These are phyloP conservation scores for Paramyrothecium sp. DNA, from an alignment of 2,329 filamentous ascomycete genomes.

Conservation along the genomic window DNA sequence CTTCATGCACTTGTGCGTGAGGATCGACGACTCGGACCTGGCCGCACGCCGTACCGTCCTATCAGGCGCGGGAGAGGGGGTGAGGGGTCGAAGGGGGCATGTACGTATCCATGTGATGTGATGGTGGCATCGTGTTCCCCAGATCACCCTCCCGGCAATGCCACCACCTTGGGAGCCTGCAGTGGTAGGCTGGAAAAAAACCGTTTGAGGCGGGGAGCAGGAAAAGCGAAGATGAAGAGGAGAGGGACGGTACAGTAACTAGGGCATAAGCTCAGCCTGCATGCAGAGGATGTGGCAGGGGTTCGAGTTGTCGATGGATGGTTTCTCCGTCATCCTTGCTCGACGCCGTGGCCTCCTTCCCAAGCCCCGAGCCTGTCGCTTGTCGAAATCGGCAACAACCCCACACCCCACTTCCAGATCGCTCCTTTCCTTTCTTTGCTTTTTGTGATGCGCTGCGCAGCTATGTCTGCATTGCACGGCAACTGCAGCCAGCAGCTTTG, in stretches of 20 bases:
- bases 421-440: background rate
- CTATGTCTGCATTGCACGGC: background rate
- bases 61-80: background rate
- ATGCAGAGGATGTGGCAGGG: too few species aligned
- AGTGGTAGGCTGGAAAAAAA: background rate
- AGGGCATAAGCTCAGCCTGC: too few species aligned
- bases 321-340: background rate
- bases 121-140: background rate
- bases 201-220: background rate
- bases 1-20: background rate
- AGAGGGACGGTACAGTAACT: background rate
- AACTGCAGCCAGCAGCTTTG: background rate
- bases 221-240: background rate
- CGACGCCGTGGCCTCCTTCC: background rate
- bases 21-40: background rate
- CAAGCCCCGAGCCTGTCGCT: background rate
- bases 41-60: background rate
- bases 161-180: background rate
- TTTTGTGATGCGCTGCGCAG: background rate
- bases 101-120: background rate
- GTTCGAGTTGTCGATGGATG: too few species aligned
- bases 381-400: background rate
- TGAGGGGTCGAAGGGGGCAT: background rate
- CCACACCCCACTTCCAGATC: background rate
- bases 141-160: background rate